Percentiles rank a stretch among this genome's conserved stretches.
phyloP scores from a whole-genome alignment of 2,329 filamentous ascomycete genomes.

The Fusarium lateritium region DNA sequence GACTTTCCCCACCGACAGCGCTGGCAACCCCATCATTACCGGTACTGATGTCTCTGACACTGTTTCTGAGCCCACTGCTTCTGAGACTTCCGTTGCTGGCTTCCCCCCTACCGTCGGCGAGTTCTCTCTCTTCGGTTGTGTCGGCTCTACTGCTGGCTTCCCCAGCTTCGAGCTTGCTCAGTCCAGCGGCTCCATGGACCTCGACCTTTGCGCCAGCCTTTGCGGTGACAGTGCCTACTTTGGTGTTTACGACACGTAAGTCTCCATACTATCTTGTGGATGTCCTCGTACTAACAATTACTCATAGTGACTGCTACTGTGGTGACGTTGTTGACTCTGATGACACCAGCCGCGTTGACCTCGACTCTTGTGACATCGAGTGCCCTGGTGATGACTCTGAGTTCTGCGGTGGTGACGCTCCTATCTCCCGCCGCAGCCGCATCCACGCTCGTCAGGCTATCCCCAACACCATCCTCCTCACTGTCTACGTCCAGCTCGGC shows the following conservation, averaged over 20 bases:
- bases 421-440: slow-evolving; percentile 30
- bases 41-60: slow-evolving; percentile 48
- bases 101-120: slow-evolving; percentile 39
- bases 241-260: slow-evolving; percentile 47
- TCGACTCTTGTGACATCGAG: slow-evolving; percentile 30
- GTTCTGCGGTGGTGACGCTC: slow-evolving; percentile 43
- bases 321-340: slow-evolving; percentile 35
- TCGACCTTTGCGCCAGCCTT: slow-evolving; percentile 48
- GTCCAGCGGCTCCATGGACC: slow-evolving; percentile 34
- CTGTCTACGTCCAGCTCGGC: slow-evolving; percentile 39
- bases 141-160: slow-evolving; percentile 39
- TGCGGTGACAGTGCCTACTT: slow-evolving; percentile 47
- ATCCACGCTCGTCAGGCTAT: slow-evolving; percentile 38
- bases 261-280: neutral
- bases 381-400: slow-evolving; percentile 44
- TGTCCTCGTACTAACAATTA: neutral
- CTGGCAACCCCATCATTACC: neutral
- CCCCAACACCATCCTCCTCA: slow-evolving; percentile 43
- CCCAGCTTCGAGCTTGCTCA: slow-evolving; percentile 43
- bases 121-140: slow-evolving; percentile 50
- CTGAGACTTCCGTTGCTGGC: slow-evolving; percentile 35
- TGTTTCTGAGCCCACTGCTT: slow-evolving; percentile 40
- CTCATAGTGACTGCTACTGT: slow-evolving; percentile 42
- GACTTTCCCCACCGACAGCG: slow-evolving; percentile 14
- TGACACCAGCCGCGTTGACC: slow-evolving; percentile 22